A percentile compares a stretch with the other conserved stretches of the same genome.
phyloP scores from a whole-genome alignment of 805 yeast species.

The Metschnikowia colocasiae region DNA sequence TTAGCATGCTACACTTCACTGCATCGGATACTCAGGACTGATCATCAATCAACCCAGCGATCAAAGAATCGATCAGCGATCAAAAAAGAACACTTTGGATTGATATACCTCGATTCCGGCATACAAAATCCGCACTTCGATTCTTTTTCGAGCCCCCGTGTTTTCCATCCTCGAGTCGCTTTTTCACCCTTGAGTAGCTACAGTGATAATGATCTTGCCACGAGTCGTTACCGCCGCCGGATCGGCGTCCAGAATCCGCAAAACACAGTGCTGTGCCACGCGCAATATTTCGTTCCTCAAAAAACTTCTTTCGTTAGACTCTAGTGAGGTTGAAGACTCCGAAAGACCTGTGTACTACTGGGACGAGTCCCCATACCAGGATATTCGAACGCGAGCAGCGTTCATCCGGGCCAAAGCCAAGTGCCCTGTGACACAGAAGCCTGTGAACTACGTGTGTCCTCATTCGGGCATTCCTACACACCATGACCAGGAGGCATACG shows the following conservation, averaged over 20 bases:
- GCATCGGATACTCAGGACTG: background rate
- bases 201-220: conserved; percentile 1
- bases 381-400: conserved; percentile 87
- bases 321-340: conserved; percentile 23
- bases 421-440: conserved; percentile 84
- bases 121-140: background rate
- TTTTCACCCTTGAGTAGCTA: background rate
- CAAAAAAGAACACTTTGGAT: background rate
- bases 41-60: background rate
- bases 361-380: conserved; percentile 90
- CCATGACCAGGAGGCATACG: conserved; percentile 87
- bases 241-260: background rate
- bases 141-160: background rate
- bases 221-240: conserved; percentile 2
- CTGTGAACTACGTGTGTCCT: conserved; percentile 86
- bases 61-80: background rate
- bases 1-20: background rate
- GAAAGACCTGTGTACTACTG: conserved; percentile 53
- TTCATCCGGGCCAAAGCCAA: conserved; percentile 79
- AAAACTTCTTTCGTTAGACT: conserved; percentile 36
- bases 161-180: background rate
- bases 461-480: conserved; percentile 95
- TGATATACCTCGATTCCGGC: background rate
- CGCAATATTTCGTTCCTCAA: conserved; percentile 33
- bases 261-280: background rate